A percentile compares a stretch with the other conserved stretches of the same genome.
Evolutionary conservation across 139 green algal genomes (phyloP).

Genomic region (Micractinium sp.): DNA sequence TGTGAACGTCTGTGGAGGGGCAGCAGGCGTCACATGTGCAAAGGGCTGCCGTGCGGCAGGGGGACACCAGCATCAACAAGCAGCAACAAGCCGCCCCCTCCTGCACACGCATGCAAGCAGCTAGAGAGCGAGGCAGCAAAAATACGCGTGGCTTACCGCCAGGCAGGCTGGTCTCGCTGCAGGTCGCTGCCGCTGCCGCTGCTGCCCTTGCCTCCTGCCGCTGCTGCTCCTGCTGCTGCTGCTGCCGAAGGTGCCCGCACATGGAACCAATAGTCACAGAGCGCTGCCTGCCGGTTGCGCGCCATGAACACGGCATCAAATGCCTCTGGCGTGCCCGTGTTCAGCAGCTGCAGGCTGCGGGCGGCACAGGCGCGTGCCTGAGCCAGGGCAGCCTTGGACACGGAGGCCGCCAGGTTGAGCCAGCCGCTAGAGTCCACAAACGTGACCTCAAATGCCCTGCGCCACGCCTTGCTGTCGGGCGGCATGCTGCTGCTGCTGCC

Average conservation of each 20-base stretch:
- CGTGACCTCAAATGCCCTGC: constrained; percentile 48
- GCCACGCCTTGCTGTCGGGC: constrained; percentile 45
- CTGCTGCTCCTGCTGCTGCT: background rate
- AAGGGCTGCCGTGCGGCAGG: background rate
- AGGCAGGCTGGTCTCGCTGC: constrained; percentile 17
- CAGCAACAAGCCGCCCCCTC: no score
- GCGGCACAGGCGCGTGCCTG: constrained; percentile 43
- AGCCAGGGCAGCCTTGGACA: constrained; percentile 51
- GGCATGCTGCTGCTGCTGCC: background rate
- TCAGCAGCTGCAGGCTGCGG: constrained; percentile 55
- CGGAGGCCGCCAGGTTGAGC: constrained; percentile 65
- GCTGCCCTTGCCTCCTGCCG: background rate
- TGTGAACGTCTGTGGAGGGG: background rate
- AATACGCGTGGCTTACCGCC: constrained; percentile 14
- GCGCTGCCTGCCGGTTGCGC: background rate
- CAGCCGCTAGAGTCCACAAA: constrained; percentile 73
- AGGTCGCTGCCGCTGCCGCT: background rate
- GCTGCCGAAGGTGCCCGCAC: constrained; percentile 39
- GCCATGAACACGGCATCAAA: constrained; percentile 63
- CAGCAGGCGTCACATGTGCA: background rate
- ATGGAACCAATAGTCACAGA: constrained; percentile 72
- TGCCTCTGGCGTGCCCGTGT: constrained; percentile 54
- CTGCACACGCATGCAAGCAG: background rate
- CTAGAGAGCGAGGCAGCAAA: background rate
- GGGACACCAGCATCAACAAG: background rate